phyloP scores from a whole-genome alignment of 140 eudicot species.

The Erigeron philadelphicus region DNA sequence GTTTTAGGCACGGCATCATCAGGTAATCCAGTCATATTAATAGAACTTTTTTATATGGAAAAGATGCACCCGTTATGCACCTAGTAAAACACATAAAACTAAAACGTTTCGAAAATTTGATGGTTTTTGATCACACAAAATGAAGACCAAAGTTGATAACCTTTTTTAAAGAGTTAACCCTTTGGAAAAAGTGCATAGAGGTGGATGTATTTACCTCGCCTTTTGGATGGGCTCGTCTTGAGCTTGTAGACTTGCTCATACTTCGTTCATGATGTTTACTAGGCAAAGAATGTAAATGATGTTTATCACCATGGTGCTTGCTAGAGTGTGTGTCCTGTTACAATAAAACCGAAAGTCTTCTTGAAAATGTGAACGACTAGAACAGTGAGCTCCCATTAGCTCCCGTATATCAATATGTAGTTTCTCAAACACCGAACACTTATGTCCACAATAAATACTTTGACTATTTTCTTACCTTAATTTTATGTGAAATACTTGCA shows the following conservation, averaged over 20 bases:
- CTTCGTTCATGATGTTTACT: slow-evolving; percentile 34
- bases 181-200: neutral
- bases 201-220: slow-evolving; percentile 45
- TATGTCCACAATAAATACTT: neutral
- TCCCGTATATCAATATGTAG: too few species aligned
- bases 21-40: too few species aligned
- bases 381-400: neutral
- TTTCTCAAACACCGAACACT: neutral
- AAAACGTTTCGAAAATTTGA: too few species aligned
- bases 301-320: slow-evolving; percentile 41
- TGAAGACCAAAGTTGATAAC: neutral
- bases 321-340: slow-evolving; percentile 35
- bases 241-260: slow-evolving; percentile 37
- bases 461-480: slow-evolving; percentile 16
- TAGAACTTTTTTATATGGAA: too few species aligned
- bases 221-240: slow-evolving; percentile 45
- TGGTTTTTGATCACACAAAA: too few species aligned
- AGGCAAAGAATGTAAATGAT: slow-evolving; percentile 29
- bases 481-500: slow-evolving; percentile 26
- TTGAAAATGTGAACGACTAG: neutral
- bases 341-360: slow-evolving; percentile 1
- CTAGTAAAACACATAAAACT: too few species aligned
- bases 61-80: too few species aligned
- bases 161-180: neutral
- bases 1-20: too few species aligned